Conservation (phyloP, 2,329 filamentous ascomycete genomes). For the Penicillium sp. region DNA sequence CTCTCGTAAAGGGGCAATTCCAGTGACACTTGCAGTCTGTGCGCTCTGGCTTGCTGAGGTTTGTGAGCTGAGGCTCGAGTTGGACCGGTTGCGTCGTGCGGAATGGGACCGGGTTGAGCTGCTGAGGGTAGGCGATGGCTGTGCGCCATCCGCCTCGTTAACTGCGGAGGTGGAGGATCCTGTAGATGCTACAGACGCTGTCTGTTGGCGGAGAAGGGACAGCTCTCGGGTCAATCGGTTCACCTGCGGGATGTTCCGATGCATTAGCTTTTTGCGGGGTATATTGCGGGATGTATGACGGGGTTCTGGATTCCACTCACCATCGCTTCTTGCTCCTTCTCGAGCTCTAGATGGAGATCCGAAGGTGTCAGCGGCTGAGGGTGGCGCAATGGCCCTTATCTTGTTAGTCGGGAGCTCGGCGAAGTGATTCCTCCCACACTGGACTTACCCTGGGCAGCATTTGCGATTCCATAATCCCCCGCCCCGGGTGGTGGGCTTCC, state of each 20-base stretch:
- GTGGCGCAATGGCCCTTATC: conserved; percentile 72
- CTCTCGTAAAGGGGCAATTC: conserved; percentile 47
- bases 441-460: conserved; percentile 43
- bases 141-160: conserved; percentile 49
- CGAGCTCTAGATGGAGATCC: conserved; percentile 83
- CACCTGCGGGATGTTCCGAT: conserved; percentile 56
- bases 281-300: background rate
- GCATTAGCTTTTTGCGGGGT: background rate
- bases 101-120: conserved; percentile 54
- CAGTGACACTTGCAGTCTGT: conserved; percentile 39
- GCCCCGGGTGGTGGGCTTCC: conserved; percentile 26
- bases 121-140: conserved; percentile 44
- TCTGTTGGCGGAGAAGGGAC: conserved; percentile 71
- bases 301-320: conserved; percentile 53
- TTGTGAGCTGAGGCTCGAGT: conserved; percentile 53
- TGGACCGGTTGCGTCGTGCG: conserved; percentile 57
- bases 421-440: background rate
- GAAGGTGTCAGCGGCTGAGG: conserved; percentile 83
- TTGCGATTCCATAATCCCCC: conserved; percentile 39
- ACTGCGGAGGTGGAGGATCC: conserved; percentile 56
- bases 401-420: conserved; percentile 2
- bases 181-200: conserved; percentile 62
- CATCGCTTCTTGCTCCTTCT: conserved; percentile 93
- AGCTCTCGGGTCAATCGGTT: conserved; percentile 92
- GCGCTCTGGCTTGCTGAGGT: conserved; percentile 39